These are phyloP conservation scores for Penicillium crustosum DNA, from an alignment of 2,329 filamentous ascomycete genomes.

Conservation along the genomic window DNA sequence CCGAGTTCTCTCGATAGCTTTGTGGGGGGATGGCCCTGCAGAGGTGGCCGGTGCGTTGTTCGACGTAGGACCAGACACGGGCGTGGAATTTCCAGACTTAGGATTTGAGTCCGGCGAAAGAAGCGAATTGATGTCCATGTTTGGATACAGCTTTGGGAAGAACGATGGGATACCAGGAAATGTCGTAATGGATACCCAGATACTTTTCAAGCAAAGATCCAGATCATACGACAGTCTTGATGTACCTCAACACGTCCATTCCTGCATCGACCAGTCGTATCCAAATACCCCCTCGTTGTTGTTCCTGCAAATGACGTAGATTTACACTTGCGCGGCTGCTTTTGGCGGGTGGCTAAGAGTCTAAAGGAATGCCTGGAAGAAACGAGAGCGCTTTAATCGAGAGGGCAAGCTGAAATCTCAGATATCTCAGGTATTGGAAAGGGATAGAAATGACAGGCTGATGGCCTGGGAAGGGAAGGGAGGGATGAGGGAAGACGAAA, in stretches of 20 bases:
- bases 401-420: slow-evolving; percentile 12
- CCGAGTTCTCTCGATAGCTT: slow-evolving; percentile 39
- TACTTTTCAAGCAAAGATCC: slow-evolving; percentile 25
- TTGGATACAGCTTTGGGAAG: slow-evolving; percentile 13
- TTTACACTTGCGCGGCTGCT: slow-evolving; percentile 12
- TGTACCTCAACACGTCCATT: slow-evolving; percentile 39
- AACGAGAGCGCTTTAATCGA: slow-evolving; percentile 1
- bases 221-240: slow-evolving; percentile 31
- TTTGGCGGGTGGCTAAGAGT: not conserved
- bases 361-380: slow-evolving; percentile 4
- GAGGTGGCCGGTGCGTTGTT: slow-evolving; percentile 28
- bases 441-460: slow-evolving; percentile 17
- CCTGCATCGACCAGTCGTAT: slow-evolving; percentile 32
- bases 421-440: slow-evolving; percentile 6
- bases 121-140: slow-evolving; percentile 50
- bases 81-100: slow-evolving; percentile 37
- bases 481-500: slow-evolving; percentile 20
- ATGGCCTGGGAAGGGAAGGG: slow-evolving; percentile 16
- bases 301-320: slow-evolving; percentile 8
- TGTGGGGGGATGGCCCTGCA: slow-evolving; percentile 35
- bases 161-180: slow-evolving; percentile 5
- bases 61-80: slow-evolving; percentile 28
- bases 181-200: slow-evolving; percentile 17
- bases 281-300: slow-evolving; percentile 18
- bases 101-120: slow-evolving; percentile 47